Conservation (phyloP, 2,329 filamentous ascomycete genomes). For the Xylariales sp. region DNA sequence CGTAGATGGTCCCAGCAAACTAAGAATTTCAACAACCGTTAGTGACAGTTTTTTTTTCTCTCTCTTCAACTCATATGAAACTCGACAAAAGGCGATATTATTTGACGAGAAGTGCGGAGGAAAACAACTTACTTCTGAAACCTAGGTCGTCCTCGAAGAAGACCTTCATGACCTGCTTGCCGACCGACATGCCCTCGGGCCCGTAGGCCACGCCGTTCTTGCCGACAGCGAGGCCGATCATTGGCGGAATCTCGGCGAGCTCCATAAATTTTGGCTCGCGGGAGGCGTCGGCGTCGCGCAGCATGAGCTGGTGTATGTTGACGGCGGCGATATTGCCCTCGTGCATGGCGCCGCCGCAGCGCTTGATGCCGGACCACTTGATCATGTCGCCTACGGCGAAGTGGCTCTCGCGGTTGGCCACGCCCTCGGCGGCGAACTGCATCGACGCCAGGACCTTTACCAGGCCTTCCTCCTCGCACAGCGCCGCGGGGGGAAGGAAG, state of each 20-base stretch:
- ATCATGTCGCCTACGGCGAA: constrained; percentile 68
- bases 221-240: constrained; percentile 70
- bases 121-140: constrained; percentile 49
- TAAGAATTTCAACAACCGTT: too few relatives aligned
- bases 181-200: constrained; percentile 52
- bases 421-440: constrained; percentile 34
- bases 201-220: constrained; percentile 64
- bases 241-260: constrained; percentile 52
- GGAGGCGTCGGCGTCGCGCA: constrained; percentile 33
- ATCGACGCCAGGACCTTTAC: constrained; percentile 58
- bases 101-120: background rate
- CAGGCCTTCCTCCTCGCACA: constrained; percentile 63
- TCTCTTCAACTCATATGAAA: background rate
- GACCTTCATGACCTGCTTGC: constrained; percentile 56
- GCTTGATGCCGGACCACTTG: constrained; percentile 74
- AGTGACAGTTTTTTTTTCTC: too few relatives aligned
- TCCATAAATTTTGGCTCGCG: constrained; percentile 40
- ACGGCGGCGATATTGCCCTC: constrained; percentile 62
- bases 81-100: background rate
- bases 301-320: constrained; percentile 64
- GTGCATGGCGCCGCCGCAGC: constrained; percentile 71
- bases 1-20: constrained; percentile 27
- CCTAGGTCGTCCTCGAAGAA: constrained; percentile 69
- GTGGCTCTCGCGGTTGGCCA: constrained; percentile 56
- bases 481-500: constrained; percentile 53